Base-by-base conservation (phyloP, 495 filamentous ascomycete species). In the Sphaerosporella brunnea region DNA sequence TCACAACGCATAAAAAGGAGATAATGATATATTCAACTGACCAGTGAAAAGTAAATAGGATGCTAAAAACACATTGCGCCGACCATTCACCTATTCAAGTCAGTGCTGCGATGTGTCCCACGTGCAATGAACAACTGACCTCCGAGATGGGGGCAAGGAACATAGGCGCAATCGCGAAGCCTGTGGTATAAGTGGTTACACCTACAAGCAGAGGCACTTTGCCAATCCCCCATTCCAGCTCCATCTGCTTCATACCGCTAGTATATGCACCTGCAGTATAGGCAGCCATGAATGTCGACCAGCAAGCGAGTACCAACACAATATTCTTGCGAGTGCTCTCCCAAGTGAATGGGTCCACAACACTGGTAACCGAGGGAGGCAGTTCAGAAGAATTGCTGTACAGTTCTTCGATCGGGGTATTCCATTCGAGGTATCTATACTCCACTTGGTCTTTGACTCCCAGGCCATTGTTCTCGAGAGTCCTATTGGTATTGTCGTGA, bases 141-240 rank as follows among this genome's bases (percentile, higher is more conserved):
- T 95, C 88, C 1, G 80, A 85, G 51, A 96, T 80, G 0, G 88
- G 88, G 0, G 87, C 88, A 0, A 95, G 69, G 8, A 87, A 67
- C 84, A 96, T 93, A 0, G 88, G 88, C 0, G 86, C 83, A 36
- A 85, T 56, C 0, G 70, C 84, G 56, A 96, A 95, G 7, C 88
- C 88, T 23, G 71, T 55, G 30, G 82, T 86, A 63, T 92, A 96
- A 2, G 75, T 69, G 0, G 85, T 90, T 38, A 94, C 81, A 10
- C 83, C 83, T n/a, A 79, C 66, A 13, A 82, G 66, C 25, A 79
- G 73, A 18, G 80, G 76, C 9, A 80, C 69, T 16, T 66, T 62
- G 36, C 77, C 74, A 8, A 84, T 69, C 18, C 69, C 61, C 68
- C 78, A 80, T 48, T 80, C 67, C 2, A 63, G 63, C 8, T 65